Conservation (phyloP, 2,329 filamentous ascomycete species). For the Ophiostoma angusticollis region DNA sequence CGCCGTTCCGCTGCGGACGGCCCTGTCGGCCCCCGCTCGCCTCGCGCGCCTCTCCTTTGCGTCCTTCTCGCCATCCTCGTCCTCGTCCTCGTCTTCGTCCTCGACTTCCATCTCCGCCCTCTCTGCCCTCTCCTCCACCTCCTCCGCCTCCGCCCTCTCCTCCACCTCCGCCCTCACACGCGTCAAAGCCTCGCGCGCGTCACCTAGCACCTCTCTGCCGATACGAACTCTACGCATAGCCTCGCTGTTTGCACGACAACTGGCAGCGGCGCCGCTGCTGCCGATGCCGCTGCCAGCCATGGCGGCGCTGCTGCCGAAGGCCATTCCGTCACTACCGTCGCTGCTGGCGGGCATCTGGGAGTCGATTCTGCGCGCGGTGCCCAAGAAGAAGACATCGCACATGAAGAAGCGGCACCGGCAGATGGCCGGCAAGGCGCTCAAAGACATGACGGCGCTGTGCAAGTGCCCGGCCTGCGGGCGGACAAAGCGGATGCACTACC, state of each 20-base stretch:
- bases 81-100: too few relatives aligned
- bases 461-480: constrained; percentile 82
- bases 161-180: too few relatives aligned
- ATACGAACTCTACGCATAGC: constrained; percentile 20
- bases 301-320: constrained; percentile 46
- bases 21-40: constrained; percentile 2
- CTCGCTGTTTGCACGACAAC: constrained; percentile 31
- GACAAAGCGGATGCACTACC: constrained; percentile 72
- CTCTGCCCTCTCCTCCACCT: not conserved
- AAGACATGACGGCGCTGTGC: constrained; percentile 79
- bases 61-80: too few relatives aligned
- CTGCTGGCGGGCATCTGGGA: constrained; percentile 75
- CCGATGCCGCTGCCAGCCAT: constrained; percentile 37
- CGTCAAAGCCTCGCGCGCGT: too few relatives aligned
- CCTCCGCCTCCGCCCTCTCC: constrained; percentile 5
- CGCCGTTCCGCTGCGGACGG: constrained; percentile 8
- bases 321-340: constrained; percentile 43
- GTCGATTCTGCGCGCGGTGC: constrained; percentile 78
- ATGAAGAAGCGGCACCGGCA: constrained; percentile 88
- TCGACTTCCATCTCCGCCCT: not conserved
- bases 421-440: constrained; percentile 87
- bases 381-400: constrained; percentile 98
- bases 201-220: constrained; percentile 4
- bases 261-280: constrained; percentile 21
- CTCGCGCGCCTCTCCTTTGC: constrained; percentile 9